Percentiles rank a stretch among this genome's conserved stretches.
phyloP scores from a whole-genome alignment of 352 stramenopile species.

The Pythium brachiatum region DNA sequence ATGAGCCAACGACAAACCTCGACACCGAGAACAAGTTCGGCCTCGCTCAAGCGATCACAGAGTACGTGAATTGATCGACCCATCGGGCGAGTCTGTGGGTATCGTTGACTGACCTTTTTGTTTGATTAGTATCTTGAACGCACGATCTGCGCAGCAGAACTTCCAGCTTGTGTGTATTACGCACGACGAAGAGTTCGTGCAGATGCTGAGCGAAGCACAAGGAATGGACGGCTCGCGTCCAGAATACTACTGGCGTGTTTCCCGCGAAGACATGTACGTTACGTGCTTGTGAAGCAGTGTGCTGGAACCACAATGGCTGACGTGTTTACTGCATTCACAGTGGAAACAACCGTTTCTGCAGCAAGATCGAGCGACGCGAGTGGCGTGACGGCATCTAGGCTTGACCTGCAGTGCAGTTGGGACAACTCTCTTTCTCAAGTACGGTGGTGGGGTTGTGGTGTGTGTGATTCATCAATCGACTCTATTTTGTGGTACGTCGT shows the following conservation, averaged over 20 bases:
- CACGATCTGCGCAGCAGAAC: conserved; percentile 94
- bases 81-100: not conserved
- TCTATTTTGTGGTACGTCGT: not conserved
- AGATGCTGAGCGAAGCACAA: conserved; percentile 84
- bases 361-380: conserved; percentile 75
- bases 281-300: not conserved
- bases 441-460: no score
- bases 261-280: conserved; percentile 75
- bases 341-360: conserved; percentile 79
- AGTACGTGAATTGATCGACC: conserved; percentile 41
- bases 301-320: not conserved
- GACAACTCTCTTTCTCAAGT: no score
- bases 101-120: conserved; percentile 8
- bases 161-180: conserved; percentile 99
- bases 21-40: conserved; percentile 97
- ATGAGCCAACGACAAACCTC: conserved; percentile 99
- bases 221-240: conserved; percentile 68
- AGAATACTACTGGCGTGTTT: conserved; percentile 85
- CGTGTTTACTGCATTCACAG: conserved; percentile 27
- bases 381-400: conserved; percentile 52
- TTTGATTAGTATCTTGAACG: conserved; percentile 91
- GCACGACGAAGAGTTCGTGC: conserved; percentile 96
- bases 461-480: not conserved
- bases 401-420: not conserved
- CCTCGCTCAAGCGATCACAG: conserved; percentile 81